Percentiles rank a stretch among this genome's conserved stretches.
Evolutionary conservation across 768 basidiomycete species (phyloP).

Genomic region (Udeniomyces megalosporus): DNA sequence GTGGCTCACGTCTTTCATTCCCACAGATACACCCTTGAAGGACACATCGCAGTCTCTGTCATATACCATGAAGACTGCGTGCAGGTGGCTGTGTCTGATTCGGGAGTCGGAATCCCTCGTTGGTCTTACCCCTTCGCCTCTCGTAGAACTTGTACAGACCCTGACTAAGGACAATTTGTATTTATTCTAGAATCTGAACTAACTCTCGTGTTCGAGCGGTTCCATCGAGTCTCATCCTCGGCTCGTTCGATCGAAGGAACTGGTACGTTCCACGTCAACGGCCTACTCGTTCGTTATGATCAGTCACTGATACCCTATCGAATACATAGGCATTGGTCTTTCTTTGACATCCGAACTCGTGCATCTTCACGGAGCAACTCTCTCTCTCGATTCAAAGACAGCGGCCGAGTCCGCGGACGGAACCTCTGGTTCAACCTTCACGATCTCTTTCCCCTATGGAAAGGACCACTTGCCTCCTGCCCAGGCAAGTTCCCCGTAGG

Average conservation of each 20-base stretch:
- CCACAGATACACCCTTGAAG: neutral
- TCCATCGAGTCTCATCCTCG: neutral
- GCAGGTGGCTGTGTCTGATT: neutral
- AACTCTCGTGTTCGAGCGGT: neutral
- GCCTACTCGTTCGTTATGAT: too few relatives aligned
- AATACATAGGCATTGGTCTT: neutral
- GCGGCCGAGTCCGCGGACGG: neutral
- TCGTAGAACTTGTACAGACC: too few relatives aligned
- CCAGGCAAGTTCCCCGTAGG: neutral
- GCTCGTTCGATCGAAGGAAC: conserved; percentile 1
- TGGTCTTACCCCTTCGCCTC: neutral
- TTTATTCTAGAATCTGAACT: neutral
- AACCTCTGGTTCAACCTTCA: neutral
- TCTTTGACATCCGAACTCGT: neutral
- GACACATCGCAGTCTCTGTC: neutral
- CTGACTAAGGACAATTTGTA: too few relatives aligned
- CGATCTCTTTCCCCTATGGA: neutral
- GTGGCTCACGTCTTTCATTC: neutral
- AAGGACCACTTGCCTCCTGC: neutral
- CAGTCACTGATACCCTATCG: neutral
- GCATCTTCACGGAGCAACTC: neutral
- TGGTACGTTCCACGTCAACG: neutral
- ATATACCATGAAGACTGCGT: neutral
- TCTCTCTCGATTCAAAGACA: neutral
- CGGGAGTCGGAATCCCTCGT: conserved; percentile 1